A percentile compares a stretch with the other conserved stretches of the same genome.
These are phyloP conservation scores for Tolypocladium pustulatum DNA, from an alignment of 2,329 filamentous ascomycete genomes.

Conservation along the genomic window DNA sequence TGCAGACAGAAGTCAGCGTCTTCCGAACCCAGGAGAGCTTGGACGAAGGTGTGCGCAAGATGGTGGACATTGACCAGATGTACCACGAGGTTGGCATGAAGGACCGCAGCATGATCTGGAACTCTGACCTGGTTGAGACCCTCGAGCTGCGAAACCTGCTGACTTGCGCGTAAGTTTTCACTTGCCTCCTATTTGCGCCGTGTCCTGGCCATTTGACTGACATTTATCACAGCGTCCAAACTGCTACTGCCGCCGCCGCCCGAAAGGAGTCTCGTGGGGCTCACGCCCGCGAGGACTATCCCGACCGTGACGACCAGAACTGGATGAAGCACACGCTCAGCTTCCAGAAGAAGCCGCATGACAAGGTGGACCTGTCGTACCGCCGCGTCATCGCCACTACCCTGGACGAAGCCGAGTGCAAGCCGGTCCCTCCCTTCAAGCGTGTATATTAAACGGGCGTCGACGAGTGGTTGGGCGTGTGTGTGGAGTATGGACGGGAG, in stretches of 20 bases:
- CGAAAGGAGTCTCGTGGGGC: conserved; percentile 96
- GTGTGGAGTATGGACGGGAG: background rate
- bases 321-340: conserved; percentile 99
- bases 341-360: conserved; percentile 89
- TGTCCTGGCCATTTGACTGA: background rate
- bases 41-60: conserved; percentile 85
- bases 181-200: too few relatives aligned
- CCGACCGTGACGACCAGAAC: conserved; percentile 86
- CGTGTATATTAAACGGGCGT: conserved; percentile 58
- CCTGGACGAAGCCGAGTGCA: conserved; percentile 92
- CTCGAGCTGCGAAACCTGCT: conserved; percentile 90
- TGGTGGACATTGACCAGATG: conserved; percentile 69
- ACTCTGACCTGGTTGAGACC: conserved; percentile 92
- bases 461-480: background rate
- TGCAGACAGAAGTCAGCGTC: conserved; percentile 94
- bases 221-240: conserved; percentile 57
- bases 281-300: conserved; percentile 93
- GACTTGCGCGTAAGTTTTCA: conserved; percentile 75
- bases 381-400: conserved; percentile 72
- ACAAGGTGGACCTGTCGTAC: conserved; percentile 78
- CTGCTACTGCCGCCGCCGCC: conserved; percentile 79
- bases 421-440: conserved; percentile 94
- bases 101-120: conserved; percentile 99
- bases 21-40: conserved; percentile 92
- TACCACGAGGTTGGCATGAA: conserved; percentile 86